Evolutionary conservation across 371 early-diverging fungal species (phyloP).

Genomic region (Zychaea mexicana): DNA sequence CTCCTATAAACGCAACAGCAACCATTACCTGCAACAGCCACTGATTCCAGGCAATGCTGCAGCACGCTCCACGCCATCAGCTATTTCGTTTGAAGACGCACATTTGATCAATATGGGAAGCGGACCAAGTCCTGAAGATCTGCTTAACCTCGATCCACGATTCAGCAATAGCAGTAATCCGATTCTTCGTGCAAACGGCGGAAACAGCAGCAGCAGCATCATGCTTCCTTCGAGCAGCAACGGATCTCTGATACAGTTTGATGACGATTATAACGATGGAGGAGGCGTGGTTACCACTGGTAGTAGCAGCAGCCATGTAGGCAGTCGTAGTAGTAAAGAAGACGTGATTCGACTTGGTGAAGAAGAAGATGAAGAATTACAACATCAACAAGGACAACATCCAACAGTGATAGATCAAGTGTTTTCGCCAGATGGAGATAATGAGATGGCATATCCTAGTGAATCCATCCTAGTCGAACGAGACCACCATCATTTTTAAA

Average conservation of each 20-base stretch:
- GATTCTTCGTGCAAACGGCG: constrained; percentile 1
- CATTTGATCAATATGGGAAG: constrained; percentile 59
- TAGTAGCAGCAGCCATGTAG: background rate
- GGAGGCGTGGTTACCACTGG: no score
- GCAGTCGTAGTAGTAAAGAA: background rate
- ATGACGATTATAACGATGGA: constrained; percentile 39
- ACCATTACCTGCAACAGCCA: constrained; percentile 8
- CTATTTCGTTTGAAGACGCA: constrained; percentile 67
- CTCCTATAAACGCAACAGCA: constrained; percentile 32
- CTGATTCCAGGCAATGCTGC: constrained; percentile 6
- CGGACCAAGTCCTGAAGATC: constrained; percentile 39
- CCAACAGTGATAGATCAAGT: constrained; percentile 23
- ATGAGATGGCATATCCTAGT: constrained; percentile 56
- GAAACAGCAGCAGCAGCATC: background rate
- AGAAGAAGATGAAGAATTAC: constrained; percentile 13
- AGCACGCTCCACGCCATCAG: constrained; percentile 27
- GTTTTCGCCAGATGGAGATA: constrained; percentile 66
- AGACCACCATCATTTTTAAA: constrained; percentile 3
- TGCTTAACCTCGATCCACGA: constrained; percentile 7
- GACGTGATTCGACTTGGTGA: constrained; percentile 26
- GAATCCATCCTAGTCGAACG: constrained; percentile 38
- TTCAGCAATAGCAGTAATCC: constrained; percentile 5
- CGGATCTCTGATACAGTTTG: constrained; percentile 48
- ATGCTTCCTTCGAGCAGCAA: constrained; percentile 14
- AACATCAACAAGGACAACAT: background rate